Base-by-base conservation (phyloP, 148 eudicot genomes). In the Rhododendron ferrugineum region DNA sequence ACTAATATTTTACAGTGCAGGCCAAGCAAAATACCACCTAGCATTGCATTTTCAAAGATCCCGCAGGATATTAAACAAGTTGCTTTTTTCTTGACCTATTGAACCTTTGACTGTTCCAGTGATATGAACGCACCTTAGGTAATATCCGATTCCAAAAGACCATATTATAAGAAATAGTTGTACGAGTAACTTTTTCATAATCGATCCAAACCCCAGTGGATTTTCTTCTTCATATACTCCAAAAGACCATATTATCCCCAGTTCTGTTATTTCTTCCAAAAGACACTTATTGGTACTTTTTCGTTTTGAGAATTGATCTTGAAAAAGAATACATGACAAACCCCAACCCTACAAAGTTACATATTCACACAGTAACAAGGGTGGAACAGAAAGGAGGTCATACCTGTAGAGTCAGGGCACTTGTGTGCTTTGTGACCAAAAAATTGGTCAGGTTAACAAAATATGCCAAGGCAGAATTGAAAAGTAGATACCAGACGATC, bases 391-490 rank as follows among this genome's bases (percentile, higher is more conserved):
- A 80, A 78, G 85, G 13, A 18, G 37, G 76, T 49, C 89, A 86
- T 93, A 96, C 98, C 98, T 96, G 98, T 66, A 96, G 95, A 81
- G 98, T 96, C 82, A 96, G 89, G 73, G 98, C 98, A 91, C 98
- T 96, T 64, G 98, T 94, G 87, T 96, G 98, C 82, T 96, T 96
- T 81, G 98, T 96, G 87, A 96, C 98, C 92, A 96, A 86, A 91
- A 96, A 96, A 80, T 96, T 96, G 90, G 98, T 94, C 92, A 96
- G 87, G 88, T 96, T 96, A 89, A 96, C 98, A 86, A 93, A 94
- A 89, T 96, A 96, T 36, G 98, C 98, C 77, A 94, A 90, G 28
- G 98, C 86, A 80, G 98, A 96, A 87, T 96, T 96, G 93, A 96
- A 96, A 72, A 96, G 64, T 83, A 96, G 90, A 80, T 89, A 92